phyloP scores from a whole-genome alignment of 305 asterid species.

The Plantago coronopus region DNA sequence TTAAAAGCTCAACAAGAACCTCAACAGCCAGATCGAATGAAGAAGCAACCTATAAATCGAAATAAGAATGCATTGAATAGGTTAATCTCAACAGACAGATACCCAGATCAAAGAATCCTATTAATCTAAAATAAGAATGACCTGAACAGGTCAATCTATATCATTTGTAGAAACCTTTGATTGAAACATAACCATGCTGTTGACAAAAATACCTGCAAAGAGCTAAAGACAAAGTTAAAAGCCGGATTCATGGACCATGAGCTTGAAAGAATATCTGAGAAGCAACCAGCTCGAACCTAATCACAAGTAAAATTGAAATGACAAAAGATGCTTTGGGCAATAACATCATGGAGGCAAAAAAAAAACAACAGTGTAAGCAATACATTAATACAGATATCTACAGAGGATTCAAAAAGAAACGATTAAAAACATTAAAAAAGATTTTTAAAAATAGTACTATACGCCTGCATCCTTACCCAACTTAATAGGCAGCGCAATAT shows the following conservation, averaged over 20 bases:
- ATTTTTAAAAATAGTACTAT: too few relatives aligned
- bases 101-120: constrained; percentile 82
- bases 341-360: constrained; percentile 14
- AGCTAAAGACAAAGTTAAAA: constrained; percentile 64
- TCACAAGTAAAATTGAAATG: constrained; percentile 25
- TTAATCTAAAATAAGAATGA: constrained; percentile 16
- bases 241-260: constrained; percentile 65
- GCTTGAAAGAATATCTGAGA: constrained; percentile 59
- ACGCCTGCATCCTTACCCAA: constrained; percentile 64
- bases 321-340: constrained; percentile 19
- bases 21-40: constrained; percentile 80
- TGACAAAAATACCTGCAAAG: constrained; percentile 60
- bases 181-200: constrained; percentile 13
- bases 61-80: constrained; percentile 15
- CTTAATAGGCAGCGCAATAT: constrained; percentile 84
- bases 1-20: constrained; percentile 76
- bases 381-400: not conserved
- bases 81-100: constrained; percentile 14
- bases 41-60: constrained; percentile 51
- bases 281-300: constrained; percentile 95
- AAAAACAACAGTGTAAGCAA: not conserved
- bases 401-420: not conserved
- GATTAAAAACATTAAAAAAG: too few relatives aligned
- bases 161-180: constrained; percentile 28
- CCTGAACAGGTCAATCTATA: constrained; percentile 13